Percentiles rank a stretch among this genome's conserved stretches.
phyloP scores from a whole-genome alignment of 73 alveolate genomes.

The Symbiodinium pilosum region DNA sequence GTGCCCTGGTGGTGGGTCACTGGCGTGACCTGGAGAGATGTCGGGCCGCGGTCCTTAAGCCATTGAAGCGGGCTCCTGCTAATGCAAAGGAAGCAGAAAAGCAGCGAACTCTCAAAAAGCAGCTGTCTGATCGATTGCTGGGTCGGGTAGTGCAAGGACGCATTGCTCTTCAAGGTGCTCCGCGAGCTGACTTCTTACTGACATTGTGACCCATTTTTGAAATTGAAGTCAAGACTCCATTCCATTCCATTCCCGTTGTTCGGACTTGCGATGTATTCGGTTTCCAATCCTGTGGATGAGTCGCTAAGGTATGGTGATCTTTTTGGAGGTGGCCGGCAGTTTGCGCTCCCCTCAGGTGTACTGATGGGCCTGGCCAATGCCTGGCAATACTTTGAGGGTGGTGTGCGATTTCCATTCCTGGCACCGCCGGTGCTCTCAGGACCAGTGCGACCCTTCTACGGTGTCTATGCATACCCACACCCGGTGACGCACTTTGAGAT shows the following conservation, averaged over 20 bases:
- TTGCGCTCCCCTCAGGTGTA: conserved; percentile 73
- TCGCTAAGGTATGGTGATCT: conserved; percentile 59
- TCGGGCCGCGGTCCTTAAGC: conserved; percentile 58
- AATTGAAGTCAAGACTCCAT: neutral
- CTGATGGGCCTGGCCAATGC: conserved; percentile 76
- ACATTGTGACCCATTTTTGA: neutral
- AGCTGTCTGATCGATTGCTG: conserved; percentile 63
- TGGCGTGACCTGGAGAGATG: conserved; percentile 88
- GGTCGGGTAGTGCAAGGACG: conserved; percentile 59
- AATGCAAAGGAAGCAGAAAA: conserved; percentile 48
- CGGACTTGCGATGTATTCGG: neutral
- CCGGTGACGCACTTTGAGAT: conserved; percentile 77
- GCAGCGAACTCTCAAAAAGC: conserved; percentile 31
- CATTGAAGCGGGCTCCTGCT: conserved; percentile 19
- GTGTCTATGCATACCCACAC: conserved; percentile 68
- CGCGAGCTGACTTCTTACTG: conserved; percentile 47
- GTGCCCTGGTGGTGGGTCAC: conserved; percentile 58
- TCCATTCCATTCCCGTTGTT: too few relatives aligned
- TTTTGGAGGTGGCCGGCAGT: neutral
- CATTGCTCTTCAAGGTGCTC: conserved; percentile 64
- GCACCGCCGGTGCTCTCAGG: neutral
- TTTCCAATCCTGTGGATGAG: neutral
- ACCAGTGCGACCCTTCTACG: conserved; percentile 84
- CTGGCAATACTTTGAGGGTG: conserved; percentile 78
- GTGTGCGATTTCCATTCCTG: conserved; percentile 39